Conservation (phyloP, 140 eudicot genomes). For the Cichorium intybus region DNA sequence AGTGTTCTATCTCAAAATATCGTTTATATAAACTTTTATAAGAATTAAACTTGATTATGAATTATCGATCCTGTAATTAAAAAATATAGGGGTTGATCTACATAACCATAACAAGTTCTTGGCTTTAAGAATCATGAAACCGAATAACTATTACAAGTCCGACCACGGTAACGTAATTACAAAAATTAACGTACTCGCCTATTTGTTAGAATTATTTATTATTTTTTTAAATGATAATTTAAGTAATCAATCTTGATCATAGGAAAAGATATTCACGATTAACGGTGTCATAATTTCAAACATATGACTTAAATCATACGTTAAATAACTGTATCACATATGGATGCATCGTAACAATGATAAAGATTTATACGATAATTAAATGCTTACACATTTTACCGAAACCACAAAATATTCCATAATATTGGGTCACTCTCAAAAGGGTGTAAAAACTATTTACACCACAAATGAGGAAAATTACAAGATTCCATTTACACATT, state of each 20-base stretch:
- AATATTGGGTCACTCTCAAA: slow-evolving; percentile 29
- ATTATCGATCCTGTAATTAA: too few relatives aligned
- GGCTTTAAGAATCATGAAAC: background rate
- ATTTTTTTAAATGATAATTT: background rate
- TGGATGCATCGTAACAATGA: background rate
- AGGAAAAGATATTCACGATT: too few relatives aligned
- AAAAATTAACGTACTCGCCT: background rate
- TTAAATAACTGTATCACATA: background rate
- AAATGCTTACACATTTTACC: background rate
- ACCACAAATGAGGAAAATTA: slow-evolving; percentile 34
- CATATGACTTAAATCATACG: too few relatives aligned
- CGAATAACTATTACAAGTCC: background rate
- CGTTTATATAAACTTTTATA: too few relatives aligned
- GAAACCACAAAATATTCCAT: slow-evolving; percentile 18
- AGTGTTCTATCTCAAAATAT: too few relatives aligned
- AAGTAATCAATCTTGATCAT: background rate
- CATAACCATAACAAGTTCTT: background rate
- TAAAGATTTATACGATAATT: background rate
- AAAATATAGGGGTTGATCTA: too few relatives aligned
- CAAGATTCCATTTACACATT: slow-evolving; percentile 24
- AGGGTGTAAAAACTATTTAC: slow-evolving; percentile 26
- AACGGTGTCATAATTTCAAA: too few relatives aligned
- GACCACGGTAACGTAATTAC: background rate
- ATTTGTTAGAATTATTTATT: background rate
- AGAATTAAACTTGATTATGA: too few relatives aligned